Percentiles rank a stretch among this genome's conserved stretches.
phyloP scores from a whole-genome alignment of 163 green algal species.

The Chlamydomonas reinhardtii region DNA sequence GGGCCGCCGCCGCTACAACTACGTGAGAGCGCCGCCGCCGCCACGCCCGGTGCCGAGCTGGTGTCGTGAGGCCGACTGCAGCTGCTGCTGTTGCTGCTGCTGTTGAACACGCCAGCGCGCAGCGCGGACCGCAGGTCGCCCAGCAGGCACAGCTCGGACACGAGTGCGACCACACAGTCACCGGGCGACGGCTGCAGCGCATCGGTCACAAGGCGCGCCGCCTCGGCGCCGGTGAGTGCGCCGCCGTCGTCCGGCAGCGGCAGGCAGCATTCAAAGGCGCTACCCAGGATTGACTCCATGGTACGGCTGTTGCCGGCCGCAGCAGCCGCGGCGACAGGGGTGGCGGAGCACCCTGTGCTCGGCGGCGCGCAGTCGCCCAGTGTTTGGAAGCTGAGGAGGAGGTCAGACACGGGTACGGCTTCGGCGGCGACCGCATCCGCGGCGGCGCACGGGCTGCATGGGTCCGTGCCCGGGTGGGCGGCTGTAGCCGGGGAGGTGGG shows the following conservation, averaged over 20 bases:
- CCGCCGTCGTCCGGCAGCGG: background rate
- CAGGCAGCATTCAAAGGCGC: background rate
- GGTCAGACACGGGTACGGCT: background rate
- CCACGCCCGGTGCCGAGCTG: background rate
- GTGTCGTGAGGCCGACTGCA: background rate
- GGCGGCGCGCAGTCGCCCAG: background rate
- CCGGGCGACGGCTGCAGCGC: background rate
- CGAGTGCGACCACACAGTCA: slow-evolving; percentile 9
- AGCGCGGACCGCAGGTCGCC: background rate
- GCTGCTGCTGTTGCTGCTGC: background rate
- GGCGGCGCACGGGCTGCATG: too few relatives aligned
- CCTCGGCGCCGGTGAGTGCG: background rate
- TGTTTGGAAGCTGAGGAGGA: background rate
- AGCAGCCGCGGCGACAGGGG: background rate
- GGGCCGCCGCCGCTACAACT: background rate
- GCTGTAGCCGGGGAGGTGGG: too few relatives aligned
- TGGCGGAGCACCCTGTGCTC: too few relatives aligned
- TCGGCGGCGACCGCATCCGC: too few relatives aligned
- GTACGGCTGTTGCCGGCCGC: background rate
- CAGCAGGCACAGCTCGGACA: slow-evolving; percentile 2
- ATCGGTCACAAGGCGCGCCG: background rate
- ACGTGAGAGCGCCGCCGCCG: background rate
- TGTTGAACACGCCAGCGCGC: background rate
- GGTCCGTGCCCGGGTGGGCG: too few relatives aligned
- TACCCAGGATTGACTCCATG: slow-evolving; percentile 12